A percentile compares a stretch with the other conserved stretches of the same genome.
Evolutionary conservation across 2,329 filamentous ascomycete species (phyloP).

Genomic region (Helotiales sp.): DNA sequence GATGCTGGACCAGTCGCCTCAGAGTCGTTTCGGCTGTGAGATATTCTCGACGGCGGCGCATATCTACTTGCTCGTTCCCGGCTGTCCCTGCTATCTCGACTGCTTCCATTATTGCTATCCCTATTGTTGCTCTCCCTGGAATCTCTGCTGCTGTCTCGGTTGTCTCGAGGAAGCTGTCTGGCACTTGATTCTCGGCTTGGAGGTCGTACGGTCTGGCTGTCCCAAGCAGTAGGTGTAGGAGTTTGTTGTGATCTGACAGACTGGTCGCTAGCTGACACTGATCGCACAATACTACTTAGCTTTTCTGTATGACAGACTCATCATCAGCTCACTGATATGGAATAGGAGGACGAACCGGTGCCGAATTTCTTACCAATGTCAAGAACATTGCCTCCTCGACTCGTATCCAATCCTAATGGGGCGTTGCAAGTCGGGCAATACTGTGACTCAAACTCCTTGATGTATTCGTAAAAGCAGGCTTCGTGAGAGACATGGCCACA

Average conservation of each 20-base stretch:
- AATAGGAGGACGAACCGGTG: conserved; percentile 41
- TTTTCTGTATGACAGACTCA: conserved; percentile 68
- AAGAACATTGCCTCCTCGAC: conserved; percentile 87
- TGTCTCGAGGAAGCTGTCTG: conserved; percentile 45
- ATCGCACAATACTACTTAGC: conserved; percentile 89
- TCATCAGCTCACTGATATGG: conserved; percentile 35
- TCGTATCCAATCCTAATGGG: conserved; percentile 87
- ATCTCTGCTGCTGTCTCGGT: conserved; percentile 46
- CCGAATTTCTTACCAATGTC: conserved; percentile 72
- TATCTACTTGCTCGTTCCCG: conserved; percentile 56
- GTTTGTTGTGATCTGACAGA: conserved; percentile 48
- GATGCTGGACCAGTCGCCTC: conserved; percentile 74
- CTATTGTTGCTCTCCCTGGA: conserved; percentile 33
- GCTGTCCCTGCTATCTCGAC: conserved; percentile 48
- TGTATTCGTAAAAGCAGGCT: conserved; percentile 98
- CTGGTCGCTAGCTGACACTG: conserved; percentile 70
- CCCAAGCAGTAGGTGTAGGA: conserved; percentile 71
- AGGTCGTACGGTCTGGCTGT: conserved; percentile 61
- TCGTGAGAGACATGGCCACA: conserved; percentile 98
- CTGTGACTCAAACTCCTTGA: conserved; percentile 91
- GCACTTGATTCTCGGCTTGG: conserved; percentile 52
- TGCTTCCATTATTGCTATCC: conserved; percentile 44
- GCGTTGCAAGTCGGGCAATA: conserved; percentile 94
- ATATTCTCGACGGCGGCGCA: conserved; percentile 36
- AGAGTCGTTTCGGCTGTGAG: conserved; percentile 78